Evolutionary conservation across 257 asterid genomes (phyloP).

Genomic region (Nicotiana obtusifolia): DNA sequence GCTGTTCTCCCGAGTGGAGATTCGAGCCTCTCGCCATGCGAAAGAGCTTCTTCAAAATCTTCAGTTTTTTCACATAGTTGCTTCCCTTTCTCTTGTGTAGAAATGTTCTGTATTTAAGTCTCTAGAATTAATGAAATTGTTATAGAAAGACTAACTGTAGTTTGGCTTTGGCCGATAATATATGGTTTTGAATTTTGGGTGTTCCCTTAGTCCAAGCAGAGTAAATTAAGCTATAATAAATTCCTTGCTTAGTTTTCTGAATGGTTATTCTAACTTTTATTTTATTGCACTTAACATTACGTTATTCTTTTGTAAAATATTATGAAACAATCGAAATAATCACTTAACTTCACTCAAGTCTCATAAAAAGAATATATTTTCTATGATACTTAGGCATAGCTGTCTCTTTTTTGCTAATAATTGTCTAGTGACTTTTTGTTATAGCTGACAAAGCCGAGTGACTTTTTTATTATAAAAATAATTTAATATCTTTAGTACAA

Average conservation of each 20-base stretch:
- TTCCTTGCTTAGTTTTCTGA: background rate
- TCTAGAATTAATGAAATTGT: background rate
- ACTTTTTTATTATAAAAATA: too few relatives aligned
- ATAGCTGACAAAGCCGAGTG: too few relatives aligned
- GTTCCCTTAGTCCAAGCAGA: conserved; percentile 17
- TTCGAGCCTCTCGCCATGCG: conserved; percentile 63
- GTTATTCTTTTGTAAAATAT: too few relatives aligned
- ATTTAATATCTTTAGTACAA: too few relatives aligned
- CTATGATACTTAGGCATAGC: too few relatives aligned
- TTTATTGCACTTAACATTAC: too few relatives aligned
- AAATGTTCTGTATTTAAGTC: background rate
- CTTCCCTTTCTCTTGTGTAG: conserved; percentile 71
- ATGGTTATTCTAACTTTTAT: too few relatives aligned
- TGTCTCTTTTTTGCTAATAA: too few relatives aligned
- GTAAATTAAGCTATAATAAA: conserved; percentile 3
- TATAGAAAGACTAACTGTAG: too few relatives aligned
- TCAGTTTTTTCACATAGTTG: conserved; percentile 85
- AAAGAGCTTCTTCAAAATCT: conserved; percentile 69
- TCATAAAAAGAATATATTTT: background rate
- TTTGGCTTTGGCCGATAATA: background rate
- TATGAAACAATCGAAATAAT: too few relatives aligned
- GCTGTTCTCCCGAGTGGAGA: conserved; percentile 60
- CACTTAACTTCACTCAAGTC: too few relatives aligned
- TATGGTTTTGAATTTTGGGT: background rate
- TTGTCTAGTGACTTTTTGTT: too few relatives aligned